Conservation (phyloP, 805 yeast genomes). For the Candida silvatica region DNA sequence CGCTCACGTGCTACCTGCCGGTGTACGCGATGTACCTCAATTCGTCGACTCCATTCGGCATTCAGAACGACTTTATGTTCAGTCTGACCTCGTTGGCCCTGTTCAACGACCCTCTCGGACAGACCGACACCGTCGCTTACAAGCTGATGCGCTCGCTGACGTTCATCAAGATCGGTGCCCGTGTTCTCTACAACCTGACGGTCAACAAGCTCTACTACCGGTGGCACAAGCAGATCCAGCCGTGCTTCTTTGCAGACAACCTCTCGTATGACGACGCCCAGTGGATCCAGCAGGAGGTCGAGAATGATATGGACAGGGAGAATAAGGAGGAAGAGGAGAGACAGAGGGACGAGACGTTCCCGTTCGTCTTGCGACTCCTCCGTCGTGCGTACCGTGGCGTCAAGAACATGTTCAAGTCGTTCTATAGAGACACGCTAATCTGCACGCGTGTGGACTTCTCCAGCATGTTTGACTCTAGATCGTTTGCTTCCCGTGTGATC, state of each 20-base stretch:
- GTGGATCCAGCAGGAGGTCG: conserved; percentile 2
- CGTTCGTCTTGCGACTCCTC: neutral
- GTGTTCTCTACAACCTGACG: conserved; percentile 6
- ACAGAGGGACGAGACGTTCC: neutral
- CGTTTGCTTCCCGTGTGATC: neutral
- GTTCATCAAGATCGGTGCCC: neutral
- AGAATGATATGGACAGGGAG: neutral
- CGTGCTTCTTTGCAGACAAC: conserved; percentile 27
- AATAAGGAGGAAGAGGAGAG: conserved; percentile 1
- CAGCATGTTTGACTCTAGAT: conserved; percentile 3
- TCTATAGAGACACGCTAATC: conserved; percentile 1
- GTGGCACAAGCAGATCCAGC: conserved; percentile 24
- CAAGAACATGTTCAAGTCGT: neutral
- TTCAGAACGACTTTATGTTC: conserved; percentile 1
- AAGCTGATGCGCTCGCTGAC: neutral
- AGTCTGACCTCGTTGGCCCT: neutral
- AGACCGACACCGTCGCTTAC: neutral
- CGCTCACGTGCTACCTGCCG: conserved; percentile 2
- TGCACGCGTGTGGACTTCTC: conserved; percentile 3
- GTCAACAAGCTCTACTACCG: conserved; percentile 28
- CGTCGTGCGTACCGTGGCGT: neutral
- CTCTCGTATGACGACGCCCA: conserved; percentile 12
- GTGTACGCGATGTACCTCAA: conserved; percentile 1
- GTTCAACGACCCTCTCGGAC: conserved; percentile 2
- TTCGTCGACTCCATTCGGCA: conserved; percentile 1